Evolutionary conservation across 495 filamentous ascomycete species (phyloP), one percentile per base, ranked within the genome.

Genomic region (Massariosphaeria phaeospora): DNA sequence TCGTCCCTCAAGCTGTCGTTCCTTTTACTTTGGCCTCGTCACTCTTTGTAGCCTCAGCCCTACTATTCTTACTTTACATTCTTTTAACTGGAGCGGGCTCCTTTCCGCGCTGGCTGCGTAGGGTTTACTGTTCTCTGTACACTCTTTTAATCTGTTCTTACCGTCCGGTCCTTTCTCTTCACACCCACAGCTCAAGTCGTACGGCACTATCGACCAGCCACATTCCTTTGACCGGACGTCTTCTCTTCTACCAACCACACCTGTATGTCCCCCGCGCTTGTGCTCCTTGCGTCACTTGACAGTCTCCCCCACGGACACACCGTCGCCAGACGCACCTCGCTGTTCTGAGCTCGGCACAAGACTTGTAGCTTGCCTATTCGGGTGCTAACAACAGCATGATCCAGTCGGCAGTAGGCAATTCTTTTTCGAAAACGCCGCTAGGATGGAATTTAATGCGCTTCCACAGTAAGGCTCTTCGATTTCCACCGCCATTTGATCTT

Each of bases 361-460:
- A 13, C n/a, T 46, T 52, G 56, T 47, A 39, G 43, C 33, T 25
- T 58, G 34, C 54, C 41, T 48, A 12, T 45, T 58, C 38, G 18
- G 15, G 55, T 40, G 45, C 55, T 63, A 52, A 63, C 55, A 51
- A 3, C n/a, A 42, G 50, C 41, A 47, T 40, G 27, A 55, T 41
- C n/a, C 45, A 64, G 57, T 53, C 18, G 52, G 29, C 57, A 46
- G 31, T 21, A 17, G 5, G 17, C 27, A 52, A 21, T 25, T 55
- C 24, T 36, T 45, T 42, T 30, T 15, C 48, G 31, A 50, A 23
- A 36, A 47, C 49, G 34, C 55, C 24, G 42, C 49, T 54, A 51
- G 61, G 46, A 68, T 68, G 66, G 66, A 68, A 64, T 66, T 63
- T 59, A 64, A 68, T 66, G 61, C 60, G 48, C 46, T 66, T 44